Evolutionary conservation across 176 grass and related monocot species (phyloP).

Genomic region (Puya raimondii): DNA sequence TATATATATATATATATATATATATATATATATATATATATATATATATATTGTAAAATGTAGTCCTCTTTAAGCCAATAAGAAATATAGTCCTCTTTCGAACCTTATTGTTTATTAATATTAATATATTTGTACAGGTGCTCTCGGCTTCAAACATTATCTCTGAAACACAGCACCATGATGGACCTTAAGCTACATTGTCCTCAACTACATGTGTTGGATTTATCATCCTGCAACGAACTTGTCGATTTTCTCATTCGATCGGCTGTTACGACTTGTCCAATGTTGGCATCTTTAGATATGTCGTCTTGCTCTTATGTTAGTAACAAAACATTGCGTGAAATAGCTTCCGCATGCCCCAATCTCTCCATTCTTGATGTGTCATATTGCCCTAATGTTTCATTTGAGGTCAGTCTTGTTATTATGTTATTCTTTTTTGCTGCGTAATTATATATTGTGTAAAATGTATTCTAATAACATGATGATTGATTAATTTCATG

Average conservation of each 20-base stretch:
- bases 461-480: too few species aligned
- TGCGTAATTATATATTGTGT: too few species aligned
- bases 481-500: too few species aligned
- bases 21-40: too few species aligned
- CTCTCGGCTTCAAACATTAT: constrained; percentile 40
- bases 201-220: constrained; percentile 17
- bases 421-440: constrained; percentile 1
- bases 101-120: too few species aligned
- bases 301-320: constrained; percentile 18
- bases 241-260: constrained; percentile 17
- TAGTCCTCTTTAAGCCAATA: too few species aligned
- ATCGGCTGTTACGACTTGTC: constrained; percentile 11
- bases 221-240: constrained; percentile 27
- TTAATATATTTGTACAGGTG: constrained; percentile 38
- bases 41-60: too few species aligned
- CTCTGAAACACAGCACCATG: constrained; percentile 22
- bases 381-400: constrained; percentile 21
- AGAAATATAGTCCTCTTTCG: too few species aligned
- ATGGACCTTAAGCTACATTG: constrained; percentile 10
- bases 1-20: too few species aligned
- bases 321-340: constrained; percentile 18
- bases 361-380: constrained; percentile 20
- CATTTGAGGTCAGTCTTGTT: constrained; percentile 52
- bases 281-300: constrained; percentile 22
- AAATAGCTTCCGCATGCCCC: constrained; percentile 17